phyloP scores from a whole-genome alignment of 305 asterid genomes.

The Vinca major region DNA sequence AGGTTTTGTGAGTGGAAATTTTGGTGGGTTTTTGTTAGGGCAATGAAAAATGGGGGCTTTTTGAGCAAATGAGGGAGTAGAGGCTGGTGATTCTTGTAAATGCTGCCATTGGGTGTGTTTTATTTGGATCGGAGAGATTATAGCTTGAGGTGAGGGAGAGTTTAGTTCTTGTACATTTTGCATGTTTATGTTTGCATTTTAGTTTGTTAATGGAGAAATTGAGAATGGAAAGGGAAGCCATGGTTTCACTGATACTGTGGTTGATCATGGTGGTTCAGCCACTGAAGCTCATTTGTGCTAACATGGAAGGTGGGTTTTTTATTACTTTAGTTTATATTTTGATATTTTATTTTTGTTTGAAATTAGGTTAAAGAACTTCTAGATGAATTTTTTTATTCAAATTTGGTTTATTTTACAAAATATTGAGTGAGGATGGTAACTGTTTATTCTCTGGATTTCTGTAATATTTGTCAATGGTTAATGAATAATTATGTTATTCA shows the following conservation, averaged over 20 bases:
- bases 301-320: constrained; percentile 66
- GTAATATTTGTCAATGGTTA: too few relatives aligned
- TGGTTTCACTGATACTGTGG: constrained; percentile 40
- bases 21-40: not conserved
- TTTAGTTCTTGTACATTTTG: constrained; percentile 1
- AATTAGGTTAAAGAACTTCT: not conserved
- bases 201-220: constrained; percentile 30
- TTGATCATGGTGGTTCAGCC: constrained; percentile 51
- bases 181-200: constrained; percentile 5
- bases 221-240: constrained; percentile 41
- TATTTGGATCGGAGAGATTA: constrained; percentile 51
- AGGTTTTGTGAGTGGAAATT: constrained; percentile 3
- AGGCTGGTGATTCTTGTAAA: constrained; percentile 32
- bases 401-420: not conserved
- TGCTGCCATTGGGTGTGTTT: constrained; percentile 30
- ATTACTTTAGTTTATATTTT: constrained; percentile 8
- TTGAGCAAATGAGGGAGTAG: constrained; percentile 26
- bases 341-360: constrained; percentile 9
- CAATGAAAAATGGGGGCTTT: constrained; percentile 19
- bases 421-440: not conserved
- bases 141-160: constrained; percentile 22
- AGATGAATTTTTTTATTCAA: not conserved
- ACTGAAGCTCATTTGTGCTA: constrained; percentile 51
- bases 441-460: not conserved
- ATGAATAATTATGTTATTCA: too few relatives aligned